Conservation (phyloP, 108 stramenopile genomes). For the Chaetoceros tenuissimus region DNA sequence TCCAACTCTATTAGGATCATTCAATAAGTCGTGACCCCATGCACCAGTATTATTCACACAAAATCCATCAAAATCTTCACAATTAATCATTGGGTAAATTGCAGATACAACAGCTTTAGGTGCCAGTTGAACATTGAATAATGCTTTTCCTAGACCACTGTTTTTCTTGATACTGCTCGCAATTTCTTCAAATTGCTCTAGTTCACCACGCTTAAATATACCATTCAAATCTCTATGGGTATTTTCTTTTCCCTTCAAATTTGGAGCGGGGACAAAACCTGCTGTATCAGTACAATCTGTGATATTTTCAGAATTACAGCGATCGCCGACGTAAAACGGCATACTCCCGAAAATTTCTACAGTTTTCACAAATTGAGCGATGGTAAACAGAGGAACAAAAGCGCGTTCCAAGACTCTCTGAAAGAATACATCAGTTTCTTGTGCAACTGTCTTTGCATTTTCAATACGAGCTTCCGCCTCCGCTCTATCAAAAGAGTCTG, state of each 20-base stretch:
- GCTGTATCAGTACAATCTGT: too few species aligned
- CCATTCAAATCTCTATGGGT: too few species aligned
- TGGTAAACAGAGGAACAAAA: conserved; percentile 20
- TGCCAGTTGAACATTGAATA: conserved; percentile 28
- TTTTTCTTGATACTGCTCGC: conserved; percentile 21
- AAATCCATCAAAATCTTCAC: conserved; percentile 28
- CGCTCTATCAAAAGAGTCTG: conserved; percentile 8
- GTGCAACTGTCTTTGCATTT: conserved; percentile 8
- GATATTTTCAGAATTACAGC: too few species aligned
- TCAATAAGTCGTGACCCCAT: conserved; percentile 20
- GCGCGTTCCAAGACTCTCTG: conserved; percentile 16
- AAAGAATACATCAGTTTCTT: conserved; percentile 20
- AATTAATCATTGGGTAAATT: conserved; percentile 27
- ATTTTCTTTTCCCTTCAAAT: too few species aligned
- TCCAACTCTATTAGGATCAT: conserved; percentile 9
- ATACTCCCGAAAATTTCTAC: too few species aligned
- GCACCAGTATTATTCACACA: conserved; percentile 16
- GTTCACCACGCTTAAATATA: conserved; percentile 4
- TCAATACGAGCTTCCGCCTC: conserved; percentile 6
- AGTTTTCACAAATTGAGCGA: conserved; percentile 21
- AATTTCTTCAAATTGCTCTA: conserved; percentile 17
- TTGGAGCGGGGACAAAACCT: too few species aligned
- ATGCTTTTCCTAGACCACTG: conserved; percentile 21
- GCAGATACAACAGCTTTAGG: conserved; percentile 23
- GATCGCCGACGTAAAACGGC: too few species aligned